Evolutionary conservation across 805 yeast genomes (phyloP), one percentile per base, ranked within the genome.

Genomic region (baker's yeast (Saccharomyces cerevisiae)): DNA sequence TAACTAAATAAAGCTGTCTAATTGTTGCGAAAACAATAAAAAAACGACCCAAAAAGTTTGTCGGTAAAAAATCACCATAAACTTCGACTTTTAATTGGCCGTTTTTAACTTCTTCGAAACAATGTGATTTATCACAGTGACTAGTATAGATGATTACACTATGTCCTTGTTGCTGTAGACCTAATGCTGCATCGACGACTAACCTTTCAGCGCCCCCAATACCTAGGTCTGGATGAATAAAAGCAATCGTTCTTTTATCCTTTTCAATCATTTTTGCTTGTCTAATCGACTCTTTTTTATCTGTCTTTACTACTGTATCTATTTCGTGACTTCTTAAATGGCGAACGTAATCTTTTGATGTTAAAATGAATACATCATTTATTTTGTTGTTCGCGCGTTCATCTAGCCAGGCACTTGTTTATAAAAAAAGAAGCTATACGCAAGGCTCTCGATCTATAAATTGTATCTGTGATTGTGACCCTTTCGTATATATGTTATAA

Each of bases 201-300:
- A 95, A 77, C 55, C 99, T 77, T 67, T 94, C 99, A 1, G 99
- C 99, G 3, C 99, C 99, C 60, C 90, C 99, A 54, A 92, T 92
- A 0, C 99, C 99, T 52, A 94, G 73, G 71, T 94, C 99, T 0
- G 99, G 99, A 66, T 94, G 99, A 4, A 94, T 72, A 62, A 94
- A 88, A 1, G 97, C 97, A 36, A 92, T 78, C 82, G 77, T 80
- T 63, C 22, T 49, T 49, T 24, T 41, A 13, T 48, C 21, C n/a
- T 43, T 51, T 9, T 41, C 53, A 21, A 21, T 31, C 30, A 27
- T 31, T 14, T 14, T 28, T 11, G 50, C 17, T 9, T 17, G 22
- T 13, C 27, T 13, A 6, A 32, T 26, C 31, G 10, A 6, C 27
- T 4, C 47, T 32, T 28, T 28, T 48, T 6, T 28, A 3, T 27